phyloP scores from a whole-genome alignment of 495 filamentous ascomycete genomes.

The Elaphomyces granulatus region DNA sequence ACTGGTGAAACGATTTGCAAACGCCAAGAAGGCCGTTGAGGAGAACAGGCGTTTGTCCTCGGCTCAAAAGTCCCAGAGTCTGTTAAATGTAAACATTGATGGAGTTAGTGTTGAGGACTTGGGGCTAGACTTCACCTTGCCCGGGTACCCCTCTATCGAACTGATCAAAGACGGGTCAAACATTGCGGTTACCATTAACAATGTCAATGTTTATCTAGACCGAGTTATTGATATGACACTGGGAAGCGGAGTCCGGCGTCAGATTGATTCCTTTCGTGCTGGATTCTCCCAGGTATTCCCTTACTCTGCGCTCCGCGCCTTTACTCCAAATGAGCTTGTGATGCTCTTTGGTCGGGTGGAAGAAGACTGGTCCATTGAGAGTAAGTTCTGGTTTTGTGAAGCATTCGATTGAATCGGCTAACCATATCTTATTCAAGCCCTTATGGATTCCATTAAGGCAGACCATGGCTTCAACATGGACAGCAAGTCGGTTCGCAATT shows the following conservation, averaged over 20 bases:
- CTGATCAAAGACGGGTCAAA: constrained; percentile 61
- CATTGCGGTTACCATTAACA: constrained; percentile 67
- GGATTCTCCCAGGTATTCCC: constrained; percentile 97
- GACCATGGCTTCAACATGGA: constrained; percentile 99
- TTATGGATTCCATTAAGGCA: constrained; percentile 99
- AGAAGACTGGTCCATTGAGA: constrained; percentile 96
- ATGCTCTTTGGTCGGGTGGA: constrained; percentile 90
- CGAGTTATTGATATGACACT: constrained; percentile 85
- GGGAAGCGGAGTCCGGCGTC: constrained; percentile 69
- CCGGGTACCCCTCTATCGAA: constrained; percentile 84
- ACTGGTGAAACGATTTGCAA: constrained; percentile 74
- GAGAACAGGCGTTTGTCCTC: constrained; percentile 47
- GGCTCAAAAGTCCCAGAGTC: constrained; percentile 53
- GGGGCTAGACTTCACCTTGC: constrained; percentile 83
- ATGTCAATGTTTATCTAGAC: constrained; percentile 76
- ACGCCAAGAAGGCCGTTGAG: constrained; percentile 68
- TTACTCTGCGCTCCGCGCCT: constrained; percentile 80
- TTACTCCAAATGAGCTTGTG: constrained; percentile 93
- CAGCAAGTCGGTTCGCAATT: constrained; percentile 86
- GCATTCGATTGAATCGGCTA: constrained; percentile 9
- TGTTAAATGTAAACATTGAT: constrained; percentile 54
- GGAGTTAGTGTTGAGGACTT: constrained; percentile 72
- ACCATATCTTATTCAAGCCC: constrained; percentile 37
- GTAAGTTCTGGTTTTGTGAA: constrained; percentile 35
- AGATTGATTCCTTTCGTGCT: constrained; percentile 78